These are phyloP conservation scores for Teunomyces gatunensis DNA, from an alignment of 805 yeast genomes.

Conservation along the genomic window DNA sequence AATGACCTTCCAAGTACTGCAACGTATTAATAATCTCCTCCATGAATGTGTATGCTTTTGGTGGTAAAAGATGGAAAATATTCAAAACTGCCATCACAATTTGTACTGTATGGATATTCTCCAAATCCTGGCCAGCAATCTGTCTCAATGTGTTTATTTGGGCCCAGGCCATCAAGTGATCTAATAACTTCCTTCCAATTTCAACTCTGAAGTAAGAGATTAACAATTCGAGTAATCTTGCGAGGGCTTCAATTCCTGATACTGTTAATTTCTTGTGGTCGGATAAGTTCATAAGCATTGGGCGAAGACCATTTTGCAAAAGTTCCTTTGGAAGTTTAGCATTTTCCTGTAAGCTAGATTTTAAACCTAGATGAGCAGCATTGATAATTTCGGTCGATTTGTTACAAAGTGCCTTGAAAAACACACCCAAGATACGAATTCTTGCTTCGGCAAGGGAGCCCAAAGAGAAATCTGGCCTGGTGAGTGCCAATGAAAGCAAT, in stretches of 20 bases:
- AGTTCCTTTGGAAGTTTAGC: constrained; percentile 90
- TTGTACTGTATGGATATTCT: constrained; percentile 76
- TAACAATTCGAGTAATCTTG: constrained; percentile 77
- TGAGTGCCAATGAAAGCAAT: constrained; percentile 75
- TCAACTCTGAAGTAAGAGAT: constrained; percentile 95
- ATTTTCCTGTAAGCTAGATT: constrained; percentile 78
- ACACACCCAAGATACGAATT: constrained; percentile 84
- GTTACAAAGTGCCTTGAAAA: constrained; percentile 88
- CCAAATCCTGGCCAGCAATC: constrained; percentile 76
- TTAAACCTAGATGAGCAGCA: constrained; percentile 89
- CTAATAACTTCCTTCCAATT: constrained; percentile 88
- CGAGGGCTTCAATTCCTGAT: constrained; percentile 86
- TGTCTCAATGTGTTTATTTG: constrained; percentile 74
- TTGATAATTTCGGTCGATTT: constrained; percentile 83
- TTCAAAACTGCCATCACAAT: constrained; percentile 87
- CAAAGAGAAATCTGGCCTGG: constrained; percentile 77
- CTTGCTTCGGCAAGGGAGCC: constrained; percentile 76
- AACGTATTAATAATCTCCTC: constrained; percentile 79
- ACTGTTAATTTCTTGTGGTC: constrained; percentile 90
- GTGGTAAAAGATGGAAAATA: constrained; percentile 87
- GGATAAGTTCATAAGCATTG: constrained; percentile 91
- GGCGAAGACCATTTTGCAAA: constrained; percentile 91
- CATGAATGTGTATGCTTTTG: constrained; percentile 88
- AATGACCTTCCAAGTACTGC: constrained; percentile 71
- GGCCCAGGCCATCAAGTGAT: constrained; percentile 95